A percentile compares a stretch with the other conserved stretches of the same genome.
Conservation (phyloP, 2,329 filamentous ascomycete genomes). For the Sarocladiaceae sp. region DNA sequence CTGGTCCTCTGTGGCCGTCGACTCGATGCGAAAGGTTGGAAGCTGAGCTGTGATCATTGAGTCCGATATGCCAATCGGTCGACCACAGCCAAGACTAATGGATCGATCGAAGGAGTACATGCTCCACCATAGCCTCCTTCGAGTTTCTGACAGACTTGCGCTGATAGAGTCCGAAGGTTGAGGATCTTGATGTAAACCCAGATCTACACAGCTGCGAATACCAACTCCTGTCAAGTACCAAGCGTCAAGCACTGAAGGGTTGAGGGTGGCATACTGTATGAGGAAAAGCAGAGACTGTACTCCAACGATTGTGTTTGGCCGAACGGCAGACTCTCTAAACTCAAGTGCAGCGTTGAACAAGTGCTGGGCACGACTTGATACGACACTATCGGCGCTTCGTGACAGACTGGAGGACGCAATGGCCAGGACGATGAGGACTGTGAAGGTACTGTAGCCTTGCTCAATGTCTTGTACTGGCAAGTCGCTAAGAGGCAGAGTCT, state of each 20-base stretch:
- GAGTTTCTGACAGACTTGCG: slow-evolving; percentile 17
- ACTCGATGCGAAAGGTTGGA: slow-evolving; percentile 19
- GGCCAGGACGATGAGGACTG: slow-evolving; percentile 19
- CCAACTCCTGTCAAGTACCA: slow-evolving; percentile 21
- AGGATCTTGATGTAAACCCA: slow-evolving; percentile 20
- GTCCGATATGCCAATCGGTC: slow-evolving; percentile 19
- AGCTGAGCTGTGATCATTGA: slow-evolving; percentile 16
- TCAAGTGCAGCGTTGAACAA: slow-evolving; percentile 18
- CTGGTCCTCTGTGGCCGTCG: slow-evolving; percentile 15
- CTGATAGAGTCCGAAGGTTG: slow-evolving; percentile 15
- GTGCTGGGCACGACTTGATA: slow-evolving; percentile 18
- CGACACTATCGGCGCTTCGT: slow-evolving; percentile 19
- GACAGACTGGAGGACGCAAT: slow-evolving; percentile 20
- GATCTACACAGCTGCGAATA: slow-evolving; percentile 20
- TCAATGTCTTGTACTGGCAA: neutral
- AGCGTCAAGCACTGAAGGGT: slow-evolving; percentile 18
- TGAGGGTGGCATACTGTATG: slow-evolving; percentile 21
- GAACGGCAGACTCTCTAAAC: slow-evolving; percentile 19
- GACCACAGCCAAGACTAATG: slow-evolving; percentile 18
- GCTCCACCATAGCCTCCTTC: slow-evolving; percentile 21
- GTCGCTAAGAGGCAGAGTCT: too few relatives aligned
- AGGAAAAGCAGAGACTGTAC: slow-evolving; percentile 20
- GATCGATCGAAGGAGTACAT: slow-evolving; percentile 23
- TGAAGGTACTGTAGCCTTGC: slow-evolving; percentile 18
- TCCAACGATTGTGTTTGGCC: slow-evolving; percentile 19